Conservation (phyloP, 148 eudicot genomes). For the Amaranthus cruentus region DNA sequence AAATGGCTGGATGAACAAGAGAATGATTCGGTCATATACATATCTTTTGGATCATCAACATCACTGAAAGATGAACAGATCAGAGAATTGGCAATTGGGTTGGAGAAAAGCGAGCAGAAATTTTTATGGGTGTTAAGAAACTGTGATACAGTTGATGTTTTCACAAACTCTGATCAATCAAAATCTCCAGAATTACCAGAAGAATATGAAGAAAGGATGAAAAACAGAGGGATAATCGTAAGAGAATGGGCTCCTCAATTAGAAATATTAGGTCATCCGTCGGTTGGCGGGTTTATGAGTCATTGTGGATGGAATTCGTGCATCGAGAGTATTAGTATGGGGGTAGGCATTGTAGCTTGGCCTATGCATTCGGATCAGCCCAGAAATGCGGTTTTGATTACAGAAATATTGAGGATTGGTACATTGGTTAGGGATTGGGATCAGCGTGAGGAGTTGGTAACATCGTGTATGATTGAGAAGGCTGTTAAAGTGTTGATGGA, state of each 20-base stretch:
- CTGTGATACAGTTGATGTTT: slow-evolving; percentile 20
- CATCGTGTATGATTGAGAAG: slow-evolving; percentile 9
- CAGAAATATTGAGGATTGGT: slow-evolving; percentile 32
- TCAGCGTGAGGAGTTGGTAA: slow-evolving; percentile 21
- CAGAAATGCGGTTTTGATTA: slow-evolving; percentile 32
- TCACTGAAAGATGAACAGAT: slow-evolving; percentile 38
- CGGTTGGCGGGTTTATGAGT: slow-evolving; percentile 52
- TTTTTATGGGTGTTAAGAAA: slow-evolving; percentile 58
- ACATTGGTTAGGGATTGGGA: slow-evolving; percentile 37
- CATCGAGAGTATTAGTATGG: slow-evolving; percentile 47
- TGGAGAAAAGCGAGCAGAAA: slow-evolving; percentile 44
- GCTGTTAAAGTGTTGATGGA: slow-evolving; percentile 35
- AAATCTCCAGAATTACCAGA: slow-evolving; percentile 35
- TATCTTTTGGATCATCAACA: slow-evolving; percentile 58
- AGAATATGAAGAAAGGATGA: slow-evolving; percentile 53
- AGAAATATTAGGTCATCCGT: slow-evolving; percentile 44
- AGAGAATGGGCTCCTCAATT: slow-evolving; percentile 64
- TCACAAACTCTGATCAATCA: slow-evolving; percentile 12
- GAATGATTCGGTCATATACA: slow-evolving; percentile 40
- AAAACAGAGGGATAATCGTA: slow-evolving; percentile 37
- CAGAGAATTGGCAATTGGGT: slow-evolving; percentile 50
- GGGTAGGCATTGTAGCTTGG: slow-evolving; percentile 51
- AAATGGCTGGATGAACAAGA: slow-evolving; percentile 31
- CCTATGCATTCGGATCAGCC: slow-evolving; percentile 66
- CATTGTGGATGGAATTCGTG: slow-evolving; percentile 68